These are phyloP conservation scores for Lactuca saligna DNA, from an alignment of 129 eudicot species.

Conservation along the genomic window DNA sequence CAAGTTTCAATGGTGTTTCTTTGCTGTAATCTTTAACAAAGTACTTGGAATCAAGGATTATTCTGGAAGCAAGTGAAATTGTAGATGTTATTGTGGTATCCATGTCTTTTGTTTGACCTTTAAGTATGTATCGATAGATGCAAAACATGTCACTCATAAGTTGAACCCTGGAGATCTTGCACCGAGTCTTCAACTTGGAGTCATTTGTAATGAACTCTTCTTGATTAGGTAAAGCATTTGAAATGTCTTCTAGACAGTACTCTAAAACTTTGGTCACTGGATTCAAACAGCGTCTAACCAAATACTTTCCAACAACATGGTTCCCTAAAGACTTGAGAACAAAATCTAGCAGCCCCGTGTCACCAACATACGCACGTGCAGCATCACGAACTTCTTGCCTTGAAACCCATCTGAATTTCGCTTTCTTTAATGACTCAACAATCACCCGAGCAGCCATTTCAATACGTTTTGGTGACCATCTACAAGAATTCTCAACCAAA, in stretches of 20 bases:
- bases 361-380: conserved; percentile 94
- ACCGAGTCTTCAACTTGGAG: conserved; percentile 34
- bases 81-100: conserved; percentile 40
- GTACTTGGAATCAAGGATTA: conserved; percentile 77
- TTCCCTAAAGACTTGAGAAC: conserved; percentile 94
- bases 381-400: conserved; percentile 95
- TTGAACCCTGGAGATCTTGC: conserved; percentile 59
- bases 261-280: conserved; percentile 95
- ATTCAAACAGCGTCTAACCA: conserved; percentile 82
- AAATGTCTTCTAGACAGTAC: conserved; percentile 80
- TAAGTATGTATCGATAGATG: conserved; percentile 54
- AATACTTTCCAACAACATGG: conserved; percentile 81
- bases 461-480: conserved; percentile 97
- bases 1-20: conserved; percentile 26
- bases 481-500: conserved; percentile 66
- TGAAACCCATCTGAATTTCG: conserved; percentile 83
- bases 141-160: conserved; percentile 64
- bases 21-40: conserved; percentile 50
- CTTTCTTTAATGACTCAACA: conserved; percentile 76
- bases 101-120: conserved; percentile 40
- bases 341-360: conserved; percentile 88
- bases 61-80: conserved; percentile 64
- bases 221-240: conserved; percentile 48
- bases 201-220: conserved; percentile 41
- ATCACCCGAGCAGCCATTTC: conserved; percentile 94